These are phyloP conservation scores for Acer yangbiense DNA, from an alignment of 345 rosid genomes.

Conservation along the genomic window DNA sequence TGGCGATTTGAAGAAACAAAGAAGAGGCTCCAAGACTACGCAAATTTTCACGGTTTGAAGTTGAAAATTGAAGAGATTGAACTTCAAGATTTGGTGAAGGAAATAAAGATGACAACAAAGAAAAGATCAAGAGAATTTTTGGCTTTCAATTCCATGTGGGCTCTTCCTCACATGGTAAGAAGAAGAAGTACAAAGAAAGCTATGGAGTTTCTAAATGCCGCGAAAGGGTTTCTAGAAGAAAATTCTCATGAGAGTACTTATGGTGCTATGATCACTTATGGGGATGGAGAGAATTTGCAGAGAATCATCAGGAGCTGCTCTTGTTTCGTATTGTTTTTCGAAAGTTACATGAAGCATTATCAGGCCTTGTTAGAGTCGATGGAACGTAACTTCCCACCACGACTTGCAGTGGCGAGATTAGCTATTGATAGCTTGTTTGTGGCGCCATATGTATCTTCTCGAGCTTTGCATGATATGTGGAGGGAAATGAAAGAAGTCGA, in stretches of 20 bases:
- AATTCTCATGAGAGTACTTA: neutral
- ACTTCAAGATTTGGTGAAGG: slow-evolving; percentile 21
- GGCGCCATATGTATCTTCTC: slow-evolving; percentile 25
- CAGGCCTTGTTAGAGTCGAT: slow-evolving; percentile 32
- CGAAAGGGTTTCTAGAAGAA: slow-evolving; percentile 11
- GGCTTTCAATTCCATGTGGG: slow-evolving; percentile 32
- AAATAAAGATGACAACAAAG: neutral
- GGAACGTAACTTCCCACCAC: slow-evolving; percentile 22
- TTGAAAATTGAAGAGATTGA: slow-evolving; percentile 25
- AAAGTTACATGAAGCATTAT: slow-evolving; percentile 24
- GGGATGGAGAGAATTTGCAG: slow-evolving; percentile 31
- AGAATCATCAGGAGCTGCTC: neutral
- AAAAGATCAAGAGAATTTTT: slow-evolving; percentile 21
- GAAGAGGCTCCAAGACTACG: slow-evolving; percentile 10
- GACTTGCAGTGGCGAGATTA: slow-evolving; percentile 32
- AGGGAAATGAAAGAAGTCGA: slow-evolving; percentile 10
- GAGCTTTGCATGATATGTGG: slow-evolving; percentile 16
- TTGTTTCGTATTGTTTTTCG: slow-evolving; percentile 28
- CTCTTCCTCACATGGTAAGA: slow-evolving; percentile 33
- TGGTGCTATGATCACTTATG: slow-evolving; percentile 26
- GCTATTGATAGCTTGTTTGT: slow-evolving; percentile 35
- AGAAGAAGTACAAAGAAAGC: slow-evolving; percentile 23
- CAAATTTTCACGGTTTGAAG: slow-evolving; percentile 14
- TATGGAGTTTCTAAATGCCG: slow-evolving; percentile 21
- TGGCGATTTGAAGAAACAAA: slow-evolving; percentile 29